Conservation (phyloP, 805 yeast species). For the Cyberlindnera xishuangbannaensis region DNA sequence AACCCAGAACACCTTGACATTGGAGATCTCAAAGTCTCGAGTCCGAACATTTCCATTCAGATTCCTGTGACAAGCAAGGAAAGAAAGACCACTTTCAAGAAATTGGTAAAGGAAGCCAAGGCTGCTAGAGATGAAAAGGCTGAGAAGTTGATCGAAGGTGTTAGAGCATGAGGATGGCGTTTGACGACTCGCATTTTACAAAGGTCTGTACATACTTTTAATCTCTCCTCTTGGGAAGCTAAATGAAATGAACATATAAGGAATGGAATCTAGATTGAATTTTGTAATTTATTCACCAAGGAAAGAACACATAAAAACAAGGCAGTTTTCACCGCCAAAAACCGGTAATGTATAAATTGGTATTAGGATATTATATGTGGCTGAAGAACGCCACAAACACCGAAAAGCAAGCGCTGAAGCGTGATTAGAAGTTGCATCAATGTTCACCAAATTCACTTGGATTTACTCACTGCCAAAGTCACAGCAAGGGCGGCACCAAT, state of each 20-base stretch:
- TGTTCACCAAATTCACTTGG: constrained; percentile 4
- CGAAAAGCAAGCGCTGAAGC: no score
- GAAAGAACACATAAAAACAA: neutral
- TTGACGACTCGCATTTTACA: no score
- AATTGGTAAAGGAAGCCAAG: constrained; percentile 22
- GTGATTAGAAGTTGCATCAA: no score
- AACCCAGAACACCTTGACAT: constrained; percentile 14
- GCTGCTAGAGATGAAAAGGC: constrained; percentile 19
- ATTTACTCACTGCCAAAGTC: constrained; percentile 48
- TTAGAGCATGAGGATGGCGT: constrained; percentile 16
- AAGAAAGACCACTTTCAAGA: constrained; percentile 21
- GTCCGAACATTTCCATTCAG: constrained; percentile 22
- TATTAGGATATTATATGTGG: no score
- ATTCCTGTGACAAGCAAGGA: constrained; percentile 18
- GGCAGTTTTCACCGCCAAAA: no score
- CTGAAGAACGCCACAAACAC: no score
- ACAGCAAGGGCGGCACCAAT: constrained; percentile 54
- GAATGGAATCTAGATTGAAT: neutral
- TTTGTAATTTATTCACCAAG: neutral
- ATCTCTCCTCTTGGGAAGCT: neutral
- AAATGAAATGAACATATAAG: no score
- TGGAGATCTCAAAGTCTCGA: constrained; percentile 15
- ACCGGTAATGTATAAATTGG: no score
- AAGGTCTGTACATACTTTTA: neutral
- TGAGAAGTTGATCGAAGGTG: constrained; percentile 18